phyloP scores from a whole-genome alignment of 2,329 filamentous ascomycete genomes.

The Fusarium multiceps region DNA sequence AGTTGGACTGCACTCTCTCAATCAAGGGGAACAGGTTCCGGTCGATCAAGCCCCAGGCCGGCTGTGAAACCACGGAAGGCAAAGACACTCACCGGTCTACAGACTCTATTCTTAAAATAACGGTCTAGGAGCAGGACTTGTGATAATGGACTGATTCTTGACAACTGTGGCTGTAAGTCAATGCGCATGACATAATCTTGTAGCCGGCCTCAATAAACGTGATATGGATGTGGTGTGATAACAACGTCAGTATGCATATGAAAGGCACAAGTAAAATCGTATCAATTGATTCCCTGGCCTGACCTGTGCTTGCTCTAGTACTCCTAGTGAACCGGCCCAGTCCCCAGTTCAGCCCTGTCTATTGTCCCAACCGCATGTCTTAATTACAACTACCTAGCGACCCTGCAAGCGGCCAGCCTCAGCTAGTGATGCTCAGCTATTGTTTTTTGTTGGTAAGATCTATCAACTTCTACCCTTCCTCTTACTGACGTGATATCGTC shows the following conservation, averaged over 20 bases:
- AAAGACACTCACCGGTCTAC: conserved; percentile 1
- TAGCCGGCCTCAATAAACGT: conserved; percentile 3
- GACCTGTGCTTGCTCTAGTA: conserved; percentile 43
- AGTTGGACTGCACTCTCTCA: background rate
- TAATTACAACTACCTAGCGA: conserved; percentile 9
- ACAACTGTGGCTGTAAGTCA: conserved; percentile 1
- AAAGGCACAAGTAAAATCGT: conserved; percentile 3
- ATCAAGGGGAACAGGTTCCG: background rate
- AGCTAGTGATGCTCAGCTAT: background rate
- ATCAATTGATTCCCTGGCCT: conserved; percentile 10
- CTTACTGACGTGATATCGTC: conserved; percentile 11
- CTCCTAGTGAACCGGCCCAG: conserved; percentile 27
- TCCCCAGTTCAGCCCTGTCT: conserved; percentile 28
- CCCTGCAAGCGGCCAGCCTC: conserved; percentile 4
- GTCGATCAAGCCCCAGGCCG: conserved; percentile 8
- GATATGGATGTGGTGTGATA: conserved; percentile 4
- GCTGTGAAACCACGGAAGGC: conserved; percentile 3
- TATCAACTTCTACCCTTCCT: background rate
- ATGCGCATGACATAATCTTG: conserved; percentile 2
- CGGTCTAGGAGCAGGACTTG: background rate
- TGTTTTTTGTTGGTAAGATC: conserved; percentile 11
- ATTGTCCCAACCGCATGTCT: conserved; percentile 20
- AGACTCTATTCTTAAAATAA: background rate
- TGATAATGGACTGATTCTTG: conserved; percentile 7
- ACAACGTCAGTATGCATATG: conserved; percentile 1